Evolutionary conservation across 2,329 filamentous ascomycete genomes (phyloP), one percentile per base, ranked within the genome.

Genomic region (Thelonectria olida): DNA sequence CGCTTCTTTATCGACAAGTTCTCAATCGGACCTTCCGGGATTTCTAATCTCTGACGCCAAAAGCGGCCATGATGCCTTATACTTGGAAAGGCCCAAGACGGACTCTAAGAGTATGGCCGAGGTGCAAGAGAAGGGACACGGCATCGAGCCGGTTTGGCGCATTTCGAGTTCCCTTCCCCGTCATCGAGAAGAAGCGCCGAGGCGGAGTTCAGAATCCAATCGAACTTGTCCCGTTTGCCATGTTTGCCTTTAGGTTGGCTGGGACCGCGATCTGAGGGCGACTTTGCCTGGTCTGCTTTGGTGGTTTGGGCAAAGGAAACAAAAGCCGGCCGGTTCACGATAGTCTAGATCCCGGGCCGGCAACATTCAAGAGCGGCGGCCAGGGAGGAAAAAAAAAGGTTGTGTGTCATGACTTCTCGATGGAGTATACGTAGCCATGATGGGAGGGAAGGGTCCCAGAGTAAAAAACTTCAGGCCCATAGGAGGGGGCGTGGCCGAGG

Each of bases 51-150:
- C 56, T 66, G 62, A 49, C 27, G 42, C 36, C 15, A 25, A 50
- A 47, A 67, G 52, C 41, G 27, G 39, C 48, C 47, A 61, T 61
- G 58, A 63, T 62, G 54, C 58, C 54, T 62, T 61, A 63, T 56
- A 57, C 49, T 47, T 61, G 25, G 39, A 15, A 22, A 20, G 28
- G n/a, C n/a, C 51, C 34, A 44, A 36, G 44, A 28, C 42, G 12
- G 31, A 13, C 31, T 34, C 31, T 10, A 57, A 28, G 22, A 58
- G 51, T 57, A 52, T 62, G 63, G 27, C 64, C 62, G 58, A 70
- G 50, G 13, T 47, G 5, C 10, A 17, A 5, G 45, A 48, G 19
- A 25, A 25, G 38, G n/a, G 38, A 54, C 58, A 51, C 58, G 58
- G 58, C 57, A 50, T 17, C 15, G 52, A 39, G 39, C 52, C 58